Evolutionary conservation across 495 filamentous ascomycete genomes (phyloP).

Genomic region (Penicillium robsamsonii): DNA sequence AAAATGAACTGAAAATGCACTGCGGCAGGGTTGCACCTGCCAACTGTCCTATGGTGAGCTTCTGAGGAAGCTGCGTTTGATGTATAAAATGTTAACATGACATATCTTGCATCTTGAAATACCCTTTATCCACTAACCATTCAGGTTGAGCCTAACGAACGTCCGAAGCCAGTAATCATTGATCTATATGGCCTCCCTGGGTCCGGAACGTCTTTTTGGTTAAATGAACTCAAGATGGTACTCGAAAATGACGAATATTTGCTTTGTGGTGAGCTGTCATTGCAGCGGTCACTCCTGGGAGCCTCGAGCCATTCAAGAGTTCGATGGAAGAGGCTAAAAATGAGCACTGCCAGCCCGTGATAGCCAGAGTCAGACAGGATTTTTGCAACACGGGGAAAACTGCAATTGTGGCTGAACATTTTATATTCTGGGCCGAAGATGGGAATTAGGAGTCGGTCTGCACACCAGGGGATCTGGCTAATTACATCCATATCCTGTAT

Average conservation of each 20-base stretch:
- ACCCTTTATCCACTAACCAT: not conserved
- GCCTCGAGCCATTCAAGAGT: constrained; percentile 51
- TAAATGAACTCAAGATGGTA: constrained; percentile 39
- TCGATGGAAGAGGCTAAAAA: constrained; percentile 41
- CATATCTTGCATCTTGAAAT: not conserved
- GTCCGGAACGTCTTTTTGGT: constrained; percentile 55
- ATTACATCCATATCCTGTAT: constrained; percentile 63
- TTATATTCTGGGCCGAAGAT: constrained; percentile 57
- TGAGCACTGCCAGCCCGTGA: constrained; percentile 46
- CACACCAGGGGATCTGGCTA: constrained; percentile 48
- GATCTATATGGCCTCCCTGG: constrained; percentile 63
- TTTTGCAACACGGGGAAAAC: constrained; percentile 35
- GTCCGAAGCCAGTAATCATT: constrained; percentile 42
- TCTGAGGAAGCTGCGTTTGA: not conserved
- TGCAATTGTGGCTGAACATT: constrained; percentile 59
- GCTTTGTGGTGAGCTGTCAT: constrained; percentile 57
- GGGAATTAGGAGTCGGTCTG: constrained; percentile 31
- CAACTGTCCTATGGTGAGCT: not conserved
- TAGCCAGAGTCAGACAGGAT: constrained; percentile 43
- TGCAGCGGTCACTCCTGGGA: constrained; percentile 44
- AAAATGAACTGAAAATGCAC: not conserved
- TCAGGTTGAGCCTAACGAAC: too few relatives aligned
- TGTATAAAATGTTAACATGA: not conserved
- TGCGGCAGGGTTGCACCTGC: not conserved
- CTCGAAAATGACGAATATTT: constrained; percentile 40